Base-by-base conservation (phyloP, 306 rosid species). In the Senna tora region DNA sequence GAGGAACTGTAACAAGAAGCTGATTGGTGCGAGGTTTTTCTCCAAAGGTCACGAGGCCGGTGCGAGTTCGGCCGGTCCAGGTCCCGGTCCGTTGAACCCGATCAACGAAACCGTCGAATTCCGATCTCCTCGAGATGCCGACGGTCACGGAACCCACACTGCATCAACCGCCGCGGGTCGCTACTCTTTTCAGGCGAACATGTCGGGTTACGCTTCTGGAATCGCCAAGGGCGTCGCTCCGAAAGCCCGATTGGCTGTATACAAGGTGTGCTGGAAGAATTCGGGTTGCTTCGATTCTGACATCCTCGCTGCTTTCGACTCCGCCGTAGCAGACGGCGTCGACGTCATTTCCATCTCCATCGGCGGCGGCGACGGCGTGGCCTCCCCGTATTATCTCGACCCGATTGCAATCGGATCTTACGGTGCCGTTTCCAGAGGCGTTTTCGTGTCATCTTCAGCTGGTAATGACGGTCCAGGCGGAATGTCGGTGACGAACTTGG, bases 211-310 rank as follows among this genome's bases (percentile, higher is more conserved):
- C 30, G 95, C 95, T 12, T 54, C 87, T 0, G 95, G 95, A 5
- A 79, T 84, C 3, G 95, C 95, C 0, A 86, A 86, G 30, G 95
- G 95, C 0, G 92, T 89, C 2, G 95, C 92, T 0, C 95, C 95
- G 0, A 89, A 89, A 60, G 86, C 95, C 10, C 84, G 95, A 12
- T 56, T 89, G 41, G 95, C 95, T 0, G 77, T 71, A 1, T 89
- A 89, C 78, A 89, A 89, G 67, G 95, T 89, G 2, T 89, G 95
- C 64, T 89, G 95, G 95, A 84, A 82, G 55, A 82, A 86, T 5
- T 76, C 89, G 0, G 95, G 92, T n/a, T 89, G 92, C 80, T 86
- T 86, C 51, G 95, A 86, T n/a, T 89, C 95, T 5, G 95, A 89
- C 42, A 89, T 89, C 4, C 74, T 89, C 6, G 85, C 91, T 6